Conservation (phyloP, 2,329 filamentous ascomycete genomes). For the Pseudocercospora fuligena region DNA sequence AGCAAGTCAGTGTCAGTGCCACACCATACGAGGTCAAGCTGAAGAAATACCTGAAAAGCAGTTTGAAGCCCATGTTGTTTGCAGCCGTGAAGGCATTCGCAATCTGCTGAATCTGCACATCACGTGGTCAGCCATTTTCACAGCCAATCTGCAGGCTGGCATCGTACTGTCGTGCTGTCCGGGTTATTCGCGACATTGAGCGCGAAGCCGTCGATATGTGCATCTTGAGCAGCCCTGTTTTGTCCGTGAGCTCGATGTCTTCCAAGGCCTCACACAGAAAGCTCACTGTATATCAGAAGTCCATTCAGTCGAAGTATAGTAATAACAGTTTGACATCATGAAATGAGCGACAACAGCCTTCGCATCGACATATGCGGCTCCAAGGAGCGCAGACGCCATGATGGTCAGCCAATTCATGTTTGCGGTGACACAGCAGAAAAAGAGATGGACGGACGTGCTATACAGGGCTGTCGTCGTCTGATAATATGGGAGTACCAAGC, state of each 20-base stretch:
- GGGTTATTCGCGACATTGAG: constrained; percentile 57
- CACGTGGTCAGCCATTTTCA: background rate
- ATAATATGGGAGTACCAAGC: background rate
- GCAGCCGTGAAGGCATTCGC: constrained; percentile 51
- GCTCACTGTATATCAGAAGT: constrained; percentile 17
- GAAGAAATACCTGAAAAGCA: constrained; percentile 53
- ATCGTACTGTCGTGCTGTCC: constrained; percentile 9
- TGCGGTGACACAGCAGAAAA: background rate
- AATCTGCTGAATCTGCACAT: constrained; percentile 50
- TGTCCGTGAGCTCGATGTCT: background rate
- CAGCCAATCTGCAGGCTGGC: background rate
- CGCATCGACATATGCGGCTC: constrained; percentile 17
- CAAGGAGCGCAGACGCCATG: constrained; percentile 18
- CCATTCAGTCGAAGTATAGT: constrained; percentile 20
- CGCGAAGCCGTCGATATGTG: constrained; percentile 54
- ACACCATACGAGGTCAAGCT: too few relatives aligned
- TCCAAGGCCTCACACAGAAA: background rate
- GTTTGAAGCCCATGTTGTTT: constrained; percentile 50
- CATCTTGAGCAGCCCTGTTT: constrained; percentile 19
- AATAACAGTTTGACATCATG: constrained; percentile 24
- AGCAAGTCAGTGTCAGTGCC: background rate
- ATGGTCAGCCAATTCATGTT: constrained; percentile 21
- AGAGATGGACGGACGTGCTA: background rate
- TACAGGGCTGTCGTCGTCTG: background rate
- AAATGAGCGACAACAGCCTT: constrained; percentile 24